Percentiles rank a stretch among this genome's conserved stretches.
These are phyloP conservation scores for Penicillium taxi DNA, from an alignment of 495 filamentous ascomycete species.

Conservation along the genomic window DNA sequence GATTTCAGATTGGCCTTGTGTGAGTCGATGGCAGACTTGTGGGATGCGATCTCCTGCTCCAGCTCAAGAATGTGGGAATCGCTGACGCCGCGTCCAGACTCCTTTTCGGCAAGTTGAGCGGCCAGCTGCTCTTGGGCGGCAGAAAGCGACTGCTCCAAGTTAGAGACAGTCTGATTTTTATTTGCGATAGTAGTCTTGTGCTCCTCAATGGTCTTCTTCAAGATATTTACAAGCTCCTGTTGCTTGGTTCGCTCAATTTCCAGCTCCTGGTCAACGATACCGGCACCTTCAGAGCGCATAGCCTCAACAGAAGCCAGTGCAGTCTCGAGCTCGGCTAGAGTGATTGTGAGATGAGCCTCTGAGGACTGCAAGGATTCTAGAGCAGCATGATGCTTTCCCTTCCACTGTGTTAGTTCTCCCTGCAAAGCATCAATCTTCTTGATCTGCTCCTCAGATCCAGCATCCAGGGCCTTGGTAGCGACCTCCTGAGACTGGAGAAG, in stretches of 20 bases:
- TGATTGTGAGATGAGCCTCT: constrained; percentile 63
- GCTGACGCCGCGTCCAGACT: constrained; percentile 28
- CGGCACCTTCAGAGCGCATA: constrained; percentile 37
- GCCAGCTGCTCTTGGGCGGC: constrained; percentile 52
- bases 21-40: constrained; percentile 46
- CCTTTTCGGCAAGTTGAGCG: constrained; percentile 25
- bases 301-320: constrained; percentile 39
- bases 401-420: constrained; percentile 64
- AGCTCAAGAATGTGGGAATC: constrained; percentile 47
- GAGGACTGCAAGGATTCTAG: constrained; percentile 64
- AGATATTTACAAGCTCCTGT: constrained; percentile 52
- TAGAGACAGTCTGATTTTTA: constrained; percentile 54
- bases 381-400: constrained; percentile 62
- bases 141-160: constrained; percentile 57
- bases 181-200: constrained; percentile 63
- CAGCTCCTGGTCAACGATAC: constrained; percentile 32
- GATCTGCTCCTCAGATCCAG: constrained; percentile 44
- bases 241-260: constrained; percentile 52
- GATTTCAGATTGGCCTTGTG: constrained; percentile 24
- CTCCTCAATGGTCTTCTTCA: constrained; percentile 70
- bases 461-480: constrained; percentile 36
- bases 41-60: constrained; percentile 47
- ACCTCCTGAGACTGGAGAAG: constrained; percentile 44
- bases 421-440: constrained; percentile 66
- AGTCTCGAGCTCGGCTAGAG: constrained; percentile 62